Evolutionary conservation across 345 rosid genomes (phyloP), one percentile per base, ranked within the genome.

Genomic region (Chamaenerion angustifolium): DNA sequence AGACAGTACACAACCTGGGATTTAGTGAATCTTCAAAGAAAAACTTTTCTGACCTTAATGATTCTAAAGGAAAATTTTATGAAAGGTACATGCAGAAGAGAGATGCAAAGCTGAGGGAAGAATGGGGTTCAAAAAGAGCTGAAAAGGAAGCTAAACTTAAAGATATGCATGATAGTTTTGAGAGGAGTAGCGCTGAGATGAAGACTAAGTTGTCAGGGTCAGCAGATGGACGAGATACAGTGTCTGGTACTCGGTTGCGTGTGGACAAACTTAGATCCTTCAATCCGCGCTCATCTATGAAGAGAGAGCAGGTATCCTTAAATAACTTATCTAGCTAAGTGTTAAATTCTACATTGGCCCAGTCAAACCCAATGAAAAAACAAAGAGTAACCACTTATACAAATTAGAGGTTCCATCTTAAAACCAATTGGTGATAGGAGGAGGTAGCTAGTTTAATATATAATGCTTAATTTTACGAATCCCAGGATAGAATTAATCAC

Each of bases 121-220:
- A 88, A 59, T 85, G 88, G 94, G 78, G 78, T 49, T 74, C 80
- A 45, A 79, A 73, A 64, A 67, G 95, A 63, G 64, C 58, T 6
- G 99, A 93, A 76, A 93, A 93, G 81, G 95, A 88, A 72, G 92
- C 95, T 54, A 81, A 81, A 70, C 62, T 93, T 73, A 88, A 81
- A 74, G 68, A 76, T 56, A 71, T 93, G 97, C 92, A 81, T 56
- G 95, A 93, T 72, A 79, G 66, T 65, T 84, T 85, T 58, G 99
- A 88, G 63, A 78, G 16, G 60, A 85, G 88, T 66, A 82, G 78
- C 62, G 83, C 80, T 56, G 99, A 88, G 78, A 80, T 93, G 86
- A 79, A 79, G 68, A 76, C 76, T 54, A 88, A 73, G 67, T 77
- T 92, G 64, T 76, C 80, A 50, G 71, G 70, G 56, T 78, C 82